phyloP scores from a whole-genome alignment of 257 asterid genomes.

The Penstemon newberryi region DNA sequence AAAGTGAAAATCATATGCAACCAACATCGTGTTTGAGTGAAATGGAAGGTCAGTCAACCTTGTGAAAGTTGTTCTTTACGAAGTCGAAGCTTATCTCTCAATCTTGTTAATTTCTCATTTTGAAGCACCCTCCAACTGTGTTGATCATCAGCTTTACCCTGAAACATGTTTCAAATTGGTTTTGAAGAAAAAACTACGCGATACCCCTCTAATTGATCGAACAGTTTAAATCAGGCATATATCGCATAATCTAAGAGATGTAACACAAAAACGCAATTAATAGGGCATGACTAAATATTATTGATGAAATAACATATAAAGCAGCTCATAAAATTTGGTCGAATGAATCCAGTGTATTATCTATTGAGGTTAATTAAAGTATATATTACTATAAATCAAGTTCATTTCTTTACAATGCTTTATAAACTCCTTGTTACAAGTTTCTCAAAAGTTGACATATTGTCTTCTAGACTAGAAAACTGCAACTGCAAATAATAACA shows the following conservation, averaged over 20 bases:
- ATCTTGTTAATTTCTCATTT: constrained; percentile 72
- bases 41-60: constrained; percentile 48
- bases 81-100: constrained; percentile 70
- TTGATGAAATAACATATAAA: not conserved
- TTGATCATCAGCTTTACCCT: constrained; percentile 99
- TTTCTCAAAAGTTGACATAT: not conserved
- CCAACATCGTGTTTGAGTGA: constrained; percentile 18
- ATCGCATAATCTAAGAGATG: not conserved
- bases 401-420: constrained; percentile 8
- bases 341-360: not conserved
- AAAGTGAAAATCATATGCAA: constrained; percentile 20
- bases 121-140: constrained; percentile 80
- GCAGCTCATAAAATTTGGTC: not conserved
- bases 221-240: constrained; percentile 19
- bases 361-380: not conserved
- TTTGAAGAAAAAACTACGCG: not conserved
- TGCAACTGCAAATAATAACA: too few species aligned
- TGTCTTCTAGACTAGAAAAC: too few species aligned
- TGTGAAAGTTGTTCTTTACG: constrained; percentile 64
- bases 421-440: not conserved
- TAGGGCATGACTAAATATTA: not conserved
- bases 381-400: not conserved
- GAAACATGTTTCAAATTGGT: constrained; percentile 14
- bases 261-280: not conserved
- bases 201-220: not conserved